phyloP scores from a whole-genome alignment of 208 protist species.

The Leishmania major region DNA sequence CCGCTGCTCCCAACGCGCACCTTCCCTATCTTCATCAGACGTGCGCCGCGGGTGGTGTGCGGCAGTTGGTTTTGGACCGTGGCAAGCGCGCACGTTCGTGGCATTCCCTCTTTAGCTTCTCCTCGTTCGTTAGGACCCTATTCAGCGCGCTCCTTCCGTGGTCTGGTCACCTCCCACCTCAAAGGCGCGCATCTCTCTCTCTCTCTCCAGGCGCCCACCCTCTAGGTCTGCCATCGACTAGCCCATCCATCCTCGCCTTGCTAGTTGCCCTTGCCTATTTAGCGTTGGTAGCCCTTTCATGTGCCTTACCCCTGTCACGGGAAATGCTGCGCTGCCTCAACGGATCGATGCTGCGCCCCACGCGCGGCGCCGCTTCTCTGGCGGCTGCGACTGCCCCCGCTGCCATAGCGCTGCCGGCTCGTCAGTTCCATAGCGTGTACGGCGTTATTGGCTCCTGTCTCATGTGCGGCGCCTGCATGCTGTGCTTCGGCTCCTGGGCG shows the following conservation, averaged over 20 bases:
- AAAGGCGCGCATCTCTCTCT: background rate
- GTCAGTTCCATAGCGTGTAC: conserved; percentile 66
- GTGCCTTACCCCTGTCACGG: background rate
- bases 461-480: conserved; percentile 72
- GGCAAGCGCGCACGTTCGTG: background rate
- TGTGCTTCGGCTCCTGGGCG: conserved; percentile 82
- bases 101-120: background rate
- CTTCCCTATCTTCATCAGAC: background rate
- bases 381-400: background rate
- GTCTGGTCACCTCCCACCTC: background rate
- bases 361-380: conserved; percentile 5
- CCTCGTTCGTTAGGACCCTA: background rate
- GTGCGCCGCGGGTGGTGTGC: background rate
- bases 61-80: background rate
- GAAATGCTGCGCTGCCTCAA: conserved; percentile 52
- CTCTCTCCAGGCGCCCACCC: background rate
- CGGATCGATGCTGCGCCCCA: conserved; percentile 15
- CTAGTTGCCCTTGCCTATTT: background rate
- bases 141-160: background rate
- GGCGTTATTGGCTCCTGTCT: conserved; percentile 58
- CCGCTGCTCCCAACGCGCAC: background rate
- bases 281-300: background rate
- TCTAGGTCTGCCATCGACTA: background rate
- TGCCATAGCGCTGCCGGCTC: conserved; percentile 14
- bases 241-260: background rate